phyloP scores from a whole-genome alignment of 177 flowering plant species.

The Vitis hybrid region DNA sequence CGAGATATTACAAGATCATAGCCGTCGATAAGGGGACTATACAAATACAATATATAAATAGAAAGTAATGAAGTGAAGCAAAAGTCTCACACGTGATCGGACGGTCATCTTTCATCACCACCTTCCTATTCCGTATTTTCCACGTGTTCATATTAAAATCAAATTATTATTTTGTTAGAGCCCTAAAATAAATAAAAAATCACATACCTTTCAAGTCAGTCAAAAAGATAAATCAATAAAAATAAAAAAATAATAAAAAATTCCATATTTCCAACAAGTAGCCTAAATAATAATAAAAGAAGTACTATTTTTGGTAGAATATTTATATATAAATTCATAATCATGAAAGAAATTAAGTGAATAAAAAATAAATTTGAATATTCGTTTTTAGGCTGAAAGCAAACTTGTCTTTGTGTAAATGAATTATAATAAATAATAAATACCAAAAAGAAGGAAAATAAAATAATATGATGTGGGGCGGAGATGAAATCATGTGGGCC shows the following conservation, averaged over 20 bases:
- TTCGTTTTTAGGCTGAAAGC: too few relatives aligned
- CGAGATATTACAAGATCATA: too few relatives aligned
- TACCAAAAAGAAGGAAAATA: not conserved
- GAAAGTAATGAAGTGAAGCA: not conserved
- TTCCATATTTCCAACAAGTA: not conserved
- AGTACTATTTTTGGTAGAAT: too few relatives aligned
- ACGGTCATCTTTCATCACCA: not conserved
- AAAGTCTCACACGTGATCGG: slow-evolving; percentile 2
- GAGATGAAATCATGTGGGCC: slow-evolving; percentile 13
- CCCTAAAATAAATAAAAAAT: too few relatives aligned
- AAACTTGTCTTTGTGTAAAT: slow-evolving; percentile 5
- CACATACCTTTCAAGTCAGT: too few relatives aligned
- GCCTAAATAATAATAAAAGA: not conserved
- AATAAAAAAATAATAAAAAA: too few relatives aligned
- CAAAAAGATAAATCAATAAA: too few relatives aligned
- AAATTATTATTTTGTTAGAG: too few relatives aligned
- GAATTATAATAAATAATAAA: slow-evolving; percentile 1
- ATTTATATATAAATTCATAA: too few relatives aligned
- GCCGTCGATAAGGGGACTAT: not conserved
- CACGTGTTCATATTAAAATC: not conserved
- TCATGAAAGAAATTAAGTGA: too few relatives aligned
- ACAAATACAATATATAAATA: not conserved
- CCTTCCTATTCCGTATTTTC: not conserved
- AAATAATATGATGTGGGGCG: slow-evolving; percentile 19
- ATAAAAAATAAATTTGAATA: too few relatives aligned